Base-by-base conservation (phyloP, 2,329 filamentous ascomycete genomes). In the Trichophyton schoenleinii region DNA sequence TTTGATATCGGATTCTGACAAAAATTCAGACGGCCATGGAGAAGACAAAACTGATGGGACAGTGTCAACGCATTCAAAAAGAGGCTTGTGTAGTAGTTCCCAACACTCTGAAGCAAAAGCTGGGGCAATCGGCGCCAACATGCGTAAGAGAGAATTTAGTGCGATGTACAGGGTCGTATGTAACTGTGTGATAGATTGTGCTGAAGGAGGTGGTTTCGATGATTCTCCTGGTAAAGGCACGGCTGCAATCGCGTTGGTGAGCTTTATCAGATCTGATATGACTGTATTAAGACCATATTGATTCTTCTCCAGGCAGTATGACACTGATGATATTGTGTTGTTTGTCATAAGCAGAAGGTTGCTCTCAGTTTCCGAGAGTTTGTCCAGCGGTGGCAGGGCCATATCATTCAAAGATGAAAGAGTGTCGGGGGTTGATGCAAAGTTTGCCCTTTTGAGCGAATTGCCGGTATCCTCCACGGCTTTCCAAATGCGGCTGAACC, bases 31-130 rank as follows among this genome's bases (percentile, higher is more conserved):
- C 0, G 88, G 88, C 76, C 89, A 94, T 0, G 75, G 68, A 5
- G 71, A 70, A 0, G 73, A 69, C 58, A 81, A 79, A 46, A 83
- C 74, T 1, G 74, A 67, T 20, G 69, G 68, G 36, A 63, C 22
- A 18, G 44, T 11, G 13, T 52, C 28, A 31, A 28, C 4, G 13
- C 49, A 44, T 18, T 65, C 64, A 1, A 69, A 20, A n/a, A 68
- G 59, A 28, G 66, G 58, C n/a, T 65, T 64, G 60, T 73, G 70
- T 2, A 91, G 77, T 1, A 81, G 68, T 64, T 81, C 79, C 88
- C 88, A 95, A 71, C 85, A 88, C 74, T 95, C 89, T 67, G 92
- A 89, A 0, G 89, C 81, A 63, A 94, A 84, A 0, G 87, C 88
- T 0, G 91, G 91, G 0, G 88, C 83, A 59, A 95, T 84, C 3